Base-by-base conservation (phyloP, 176 grass and related monocot species). In the Calamus simplicifolius region DNA sequence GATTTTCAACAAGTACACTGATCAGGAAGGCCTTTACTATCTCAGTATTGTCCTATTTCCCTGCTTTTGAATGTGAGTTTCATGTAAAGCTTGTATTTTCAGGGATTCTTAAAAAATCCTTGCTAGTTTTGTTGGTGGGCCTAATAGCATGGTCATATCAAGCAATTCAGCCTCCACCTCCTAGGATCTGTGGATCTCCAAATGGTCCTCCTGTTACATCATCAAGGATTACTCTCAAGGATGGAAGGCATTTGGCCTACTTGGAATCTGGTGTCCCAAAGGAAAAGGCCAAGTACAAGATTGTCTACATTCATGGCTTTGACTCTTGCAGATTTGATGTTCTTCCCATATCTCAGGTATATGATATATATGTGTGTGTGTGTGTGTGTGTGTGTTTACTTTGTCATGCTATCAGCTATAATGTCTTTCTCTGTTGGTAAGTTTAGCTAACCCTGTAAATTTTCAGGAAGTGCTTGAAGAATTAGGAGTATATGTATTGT, bases 401-500 rank as follows among this genome's bases (percentile, higher is more conserved):
- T 55, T 64, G 1, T 56, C 12, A 25, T 21, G 28, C 14, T 54
- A 57, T 35, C 2, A 61, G 28, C 27, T 16, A 25, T 23, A 17
- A 35, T 62, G 48, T 43, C 6, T 27, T 54, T 58, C 27, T 16
- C 15, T 0, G 27, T 18, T 2, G 17, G 49, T 3, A 17, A 19
- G 28, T 17, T 4, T 25, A 31, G 18, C 71, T 49, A 19, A 21
- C 62, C 58, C 38, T 69, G 49, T 60, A 27, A 71, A 30, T 53
- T 67, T 69, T 57, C 81, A 95, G 89, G 81, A 85, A 62, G 71
- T 95, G 5, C 59, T 77, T 55, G 81, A 89, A 67, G 89, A 82
- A 67, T 38, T 95, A 49, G 75, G 75, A 38, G 79, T 89, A 64
- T 95, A 95, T 72, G 62, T 89, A 51, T 29, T 95, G 56, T 83